phyloP scores from a whole-genome alignment of 2,329 filamentous ascomycete species.

The Leptoxyphium fumago region DNA sequence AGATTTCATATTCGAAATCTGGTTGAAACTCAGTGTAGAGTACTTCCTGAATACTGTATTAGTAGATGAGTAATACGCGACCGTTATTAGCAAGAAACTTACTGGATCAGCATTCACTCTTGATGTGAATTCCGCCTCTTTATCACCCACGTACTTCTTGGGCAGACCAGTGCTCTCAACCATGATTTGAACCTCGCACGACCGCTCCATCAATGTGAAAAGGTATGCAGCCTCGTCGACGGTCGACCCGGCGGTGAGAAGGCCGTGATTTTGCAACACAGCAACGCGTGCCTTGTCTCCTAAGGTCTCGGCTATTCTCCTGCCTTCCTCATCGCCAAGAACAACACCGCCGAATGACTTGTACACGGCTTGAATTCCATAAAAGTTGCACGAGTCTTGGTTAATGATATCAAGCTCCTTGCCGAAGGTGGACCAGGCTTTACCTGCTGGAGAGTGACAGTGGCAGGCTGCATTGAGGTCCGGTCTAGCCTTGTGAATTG shows the following conservation, averaged over 20 bases:
- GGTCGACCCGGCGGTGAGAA: conserved; percentile 54
- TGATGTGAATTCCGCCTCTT: conserved; percentile 40
- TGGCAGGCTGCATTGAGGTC: conserved; percentile 54
- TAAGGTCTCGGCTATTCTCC: conserved; percentile 47
- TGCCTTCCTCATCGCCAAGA: conserved; percentile 47
- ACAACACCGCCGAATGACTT: conserved; percentile 51
- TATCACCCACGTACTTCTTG: conserved; percentile 42
- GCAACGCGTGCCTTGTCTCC: conserved; percentile 46
- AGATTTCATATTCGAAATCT: too few relatives aligned
- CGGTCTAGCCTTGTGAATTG: conserved; percentile 36
- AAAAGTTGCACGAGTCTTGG: conserved; percentile 51
- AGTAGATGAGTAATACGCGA: too few relatives aligned
- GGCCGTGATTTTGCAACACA: conserved; percentile 57
- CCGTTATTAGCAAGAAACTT: too few relatives aligned
- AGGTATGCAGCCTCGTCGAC: conserved; percentile 63
- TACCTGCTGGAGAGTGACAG: conserved; percentile 48
- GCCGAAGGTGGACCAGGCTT: conserved; percentile 53
- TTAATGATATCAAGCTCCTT: conserved; percentile 55
- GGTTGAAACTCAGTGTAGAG: too few relatives aligned
- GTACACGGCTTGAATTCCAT: conserved; percentile 36
- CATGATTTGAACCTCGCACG: conserved; percentile 51
- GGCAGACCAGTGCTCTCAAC: conserved; percentile 43
- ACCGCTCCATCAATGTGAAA: conserved; percentile 53
- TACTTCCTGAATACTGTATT: too few relatives aligned
- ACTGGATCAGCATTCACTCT: conserved; percentile 33